Percentiles rank a stretch among this genome's conserved stretches.
These are phyloP conservation scores for Babesia ovis DNA, from an alignment of 169 alveolate genomes.

Conservation along the genomic window DNA sequence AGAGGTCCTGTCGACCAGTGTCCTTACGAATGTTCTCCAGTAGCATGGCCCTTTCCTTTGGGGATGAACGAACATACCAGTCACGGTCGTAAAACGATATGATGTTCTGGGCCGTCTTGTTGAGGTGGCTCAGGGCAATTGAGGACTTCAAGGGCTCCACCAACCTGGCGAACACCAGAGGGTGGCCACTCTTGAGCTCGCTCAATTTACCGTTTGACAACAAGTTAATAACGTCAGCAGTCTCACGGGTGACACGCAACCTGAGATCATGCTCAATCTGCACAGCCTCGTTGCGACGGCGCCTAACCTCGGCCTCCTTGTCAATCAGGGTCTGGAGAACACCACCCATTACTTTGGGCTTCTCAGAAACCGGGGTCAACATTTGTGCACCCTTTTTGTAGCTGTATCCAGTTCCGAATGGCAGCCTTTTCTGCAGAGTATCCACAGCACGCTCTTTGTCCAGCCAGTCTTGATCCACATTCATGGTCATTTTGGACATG, in stretches of 20 bases:
- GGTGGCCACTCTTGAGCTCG: conserved; percentile 55
- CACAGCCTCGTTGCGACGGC: conserved; percentile 25
- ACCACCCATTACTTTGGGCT: conserved; percentile 61
- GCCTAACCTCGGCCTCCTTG: conserved; percentile 60
- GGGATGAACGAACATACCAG: conserved; percentile 50
- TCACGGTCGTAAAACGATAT: conserved; percentile 34
- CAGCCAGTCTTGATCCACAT: conserved; percentile 37
- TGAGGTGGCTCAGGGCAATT: conserved; percentile 35
- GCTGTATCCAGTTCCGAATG: conserved; percentile 41
- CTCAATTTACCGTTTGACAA: conserved; percentile 25
- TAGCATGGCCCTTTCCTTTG: conserved; percentile 29
- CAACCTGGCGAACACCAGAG: conserved; percentile 58
- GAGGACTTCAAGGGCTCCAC: conserved; percentile 49
- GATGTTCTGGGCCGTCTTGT: conserved; percentile 32
- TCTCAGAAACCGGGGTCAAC: conserved; percentile 34
- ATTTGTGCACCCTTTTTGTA: conserved; percentile 41
- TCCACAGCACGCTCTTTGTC: conserved; percentile 33
- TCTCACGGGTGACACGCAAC: conserved; percentile 49
- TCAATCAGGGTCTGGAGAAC: conserved; percentile 67
- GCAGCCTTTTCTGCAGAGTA: conserved; percentile 36
- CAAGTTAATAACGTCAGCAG: conserved; percentile 56
- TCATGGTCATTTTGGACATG: conserved; percentile 42
- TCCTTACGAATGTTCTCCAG: conserved; percentile 56
- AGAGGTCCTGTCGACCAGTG: conserved; percentile 42
- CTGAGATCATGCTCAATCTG: conserved; percentile 61